These are phyloP conservation scores for Cystoisospora suis DNA, from an alignment of 169 alveolate species.

Conservation along the genomic window DNA sequence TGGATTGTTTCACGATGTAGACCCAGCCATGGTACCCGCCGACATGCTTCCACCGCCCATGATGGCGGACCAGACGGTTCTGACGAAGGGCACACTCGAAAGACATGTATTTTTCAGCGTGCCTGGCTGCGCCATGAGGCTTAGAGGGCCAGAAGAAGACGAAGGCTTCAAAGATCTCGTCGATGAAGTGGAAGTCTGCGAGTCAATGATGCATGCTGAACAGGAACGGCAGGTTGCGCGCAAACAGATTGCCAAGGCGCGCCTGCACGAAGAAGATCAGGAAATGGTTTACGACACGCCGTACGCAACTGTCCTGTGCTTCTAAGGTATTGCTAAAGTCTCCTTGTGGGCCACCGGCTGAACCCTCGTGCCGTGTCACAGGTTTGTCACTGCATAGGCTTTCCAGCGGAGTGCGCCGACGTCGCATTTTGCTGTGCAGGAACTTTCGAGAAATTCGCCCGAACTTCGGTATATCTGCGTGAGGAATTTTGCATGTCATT, in stretches of 20 bases:
- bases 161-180: not conserved
- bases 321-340: not conserved
- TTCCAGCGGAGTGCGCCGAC: no score
- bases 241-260: not conserved
- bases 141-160: not conserved
- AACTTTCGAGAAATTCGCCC: no score
- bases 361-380: no score
- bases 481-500: no score
- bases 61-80: conserved; percentile 34
- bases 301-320: not conserved
- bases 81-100: not conserved
- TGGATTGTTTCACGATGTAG: conserved; percentile 42
- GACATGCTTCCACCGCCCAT: conserved; percentile 50
- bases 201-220: not conserved
- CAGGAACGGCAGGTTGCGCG: not conserved
- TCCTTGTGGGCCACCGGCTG: no score
- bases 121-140: not conserved
- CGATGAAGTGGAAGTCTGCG: conserved; percentile 6
- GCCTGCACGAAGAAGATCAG: conserved; percentile 10
- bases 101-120: conserved; percentile 7
- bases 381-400: no score
- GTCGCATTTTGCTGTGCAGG: no score
- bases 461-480: no score
- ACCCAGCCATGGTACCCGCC: conserved; percentile 45
- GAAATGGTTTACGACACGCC: conserved; percentile 2